Base-by-base conservation (phyloP, 805 yeast species). In the Lipomyces starkeyi region DNA sequence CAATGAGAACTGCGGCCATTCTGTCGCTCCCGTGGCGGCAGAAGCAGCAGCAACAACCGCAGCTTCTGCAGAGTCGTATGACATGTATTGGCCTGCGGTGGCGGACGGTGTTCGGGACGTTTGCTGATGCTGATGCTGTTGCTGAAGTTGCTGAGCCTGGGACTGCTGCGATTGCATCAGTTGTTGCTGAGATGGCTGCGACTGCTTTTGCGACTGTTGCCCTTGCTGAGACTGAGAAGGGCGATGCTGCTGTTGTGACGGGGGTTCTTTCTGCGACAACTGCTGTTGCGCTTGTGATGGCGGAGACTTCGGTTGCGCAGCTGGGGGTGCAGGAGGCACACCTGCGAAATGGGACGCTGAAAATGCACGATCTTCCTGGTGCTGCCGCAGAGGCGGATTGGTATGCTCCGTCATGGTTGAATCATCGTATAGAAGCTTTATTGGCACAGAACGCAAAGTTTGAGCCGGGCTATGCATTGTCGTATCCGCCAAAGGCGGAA, bases 1-100 rank as follows among this genome's bases (percentile, higher is more conserved):
- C n/a, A 69, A 60, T 11, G 72, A 66, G 43, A 69, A 69, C 29
- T 43, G 61, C n/a, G 69, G 54, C 68, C 63, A 61, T 13, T 66
- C 65, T 2, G 63, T 49, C 3, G 63, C 65, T 0, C 59, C 37
- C 6, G 35, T 2, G 11, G 29, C 52, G 8, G 61, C 55, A 43
- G 29, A 14, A 13, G 54, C 37, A 11, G 6, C 40, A 43, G 54
- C 61, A 8, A 35, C 29, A 40, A 22, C 49, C 3, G 61, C 29
- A 22, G 29, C 14, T 14, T 58, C 40, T 27, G 22, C 37, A 32
- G 61, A 47, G 61, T 22, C 13, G 32, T 20, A 35, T 32, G 53
- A 27, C 53, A 43, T 43, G 11, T 43, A 43, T 43, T 43, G 49
- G 22, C 22, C 8, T 6, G 52, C 32, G 13, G 49, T n/a, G 22